phyloP scores from a whole-genome alignment of 2,329 filamentous ascomycete genomes.

The Neopestalotiopsis sp. region DNA sequence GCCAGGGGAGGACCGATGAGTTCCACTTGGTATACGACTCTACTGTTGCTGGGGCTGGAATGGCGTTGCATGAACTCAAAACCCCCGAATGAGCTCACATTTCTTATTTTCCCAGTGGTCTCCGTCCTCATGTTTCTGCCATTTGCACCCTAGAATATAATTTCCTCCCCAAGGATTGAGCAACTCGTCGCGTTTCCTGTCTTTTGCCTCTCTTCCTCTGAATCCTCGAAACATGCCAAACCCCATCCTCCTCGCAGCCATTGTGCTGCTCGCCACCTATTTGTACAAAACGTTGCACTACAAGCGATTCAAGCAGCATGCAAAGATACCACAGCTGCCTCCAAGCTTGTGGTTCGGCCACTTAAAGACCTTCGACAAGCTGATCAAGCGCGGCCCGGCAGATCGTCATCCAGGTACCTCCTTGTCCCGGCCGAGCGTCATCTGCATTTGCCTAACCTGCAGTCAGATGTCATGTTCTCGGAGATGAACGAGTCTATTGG shows the following conservation, averaged over 20 bases:
- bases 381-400: background rate
- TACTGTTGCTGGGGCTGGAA: no score
- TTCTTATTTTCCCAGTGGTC: no score
- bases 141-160: no score
- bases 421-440: background rate
- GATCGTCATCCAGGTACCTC: background rate
- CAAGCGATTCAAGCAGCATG: background rate
- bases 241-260: background rate
- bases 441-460: background rate
- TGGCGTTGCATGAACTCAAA: no score
- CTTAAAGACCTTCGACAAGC: background rate
- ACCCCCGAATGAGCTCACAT: no score
- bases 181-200: no score
- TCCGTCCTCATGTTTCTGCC: no score
- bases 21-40: no score
- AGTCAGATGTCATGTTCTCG: background rate
- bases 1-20: no score
- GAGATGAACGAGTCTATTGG: constrained; percentile 28
- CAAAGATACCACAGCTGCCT: background rate
- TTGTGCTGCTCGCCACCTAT: background rate
- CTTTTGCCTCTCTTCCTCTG: no score
- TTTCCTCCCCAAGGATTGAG: no score
- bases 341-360: background rate
- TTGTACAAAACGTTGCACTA: background rate
- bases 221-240: background rate